Evolutionary conservation across 164 flowering plant species (phyloP).

Genomic region (Chimonanthus salicifolius): DNA sequence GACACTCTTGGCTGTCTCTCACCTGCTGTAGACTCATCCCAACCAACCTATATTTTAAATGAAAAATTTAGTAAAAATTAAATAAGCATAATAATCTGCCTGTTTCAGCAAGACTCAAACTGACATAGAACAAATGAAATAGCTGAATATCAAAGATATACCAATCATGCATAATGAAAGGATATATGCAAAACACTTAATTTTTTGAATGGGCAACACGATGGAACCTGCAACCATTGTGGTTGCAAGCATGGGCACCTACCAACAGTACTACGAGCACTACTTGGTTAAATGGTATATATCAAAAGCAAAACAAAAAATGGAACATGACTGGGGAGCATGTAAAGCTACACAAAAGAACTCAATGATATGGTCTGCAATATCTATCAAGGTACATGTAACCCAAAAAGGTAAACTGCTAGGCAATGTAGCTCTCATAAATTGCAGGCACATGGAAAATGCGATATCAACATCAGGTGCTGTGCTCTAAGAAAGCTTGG

Average conservation of each 20-base stretch:
- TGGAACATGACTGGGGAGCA: no score
- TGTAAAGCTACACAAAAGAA: no score
- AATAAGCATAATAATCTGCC: background rate
- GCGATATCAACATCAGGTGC: background rate
- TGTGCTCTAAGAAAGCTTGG: no score
- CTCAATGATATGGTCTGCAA: no score
- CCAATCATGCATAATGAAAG: no score
- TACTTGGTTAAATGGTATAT: no score
- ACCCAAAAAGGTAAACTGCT: background rate
- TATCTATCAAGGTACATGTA: background rate
- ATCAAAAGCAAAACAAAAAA: no score
- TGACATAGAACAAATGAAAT: background rate
- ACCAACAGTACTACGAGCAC: no score
- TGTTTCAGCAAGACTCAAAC: background rate
- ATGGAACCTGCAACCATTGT: no score
- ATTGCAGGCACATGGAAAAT: background rate
- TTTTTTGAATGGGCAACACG: no score
- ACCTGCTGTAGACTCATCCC: conserved; percentile 42
- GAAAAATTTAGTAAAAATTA: background rate
- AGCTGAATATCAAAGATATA: background rate
- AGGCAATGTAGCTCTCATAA: background rate
- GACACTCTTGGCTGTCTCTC: conserved; percentile 37
- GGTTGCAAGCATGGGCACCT: no score
- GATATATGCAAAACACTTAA: no score
- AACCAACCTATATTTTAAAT: conserved; percentile 27